Percentiles rank a stretch among this genome's conserved stretches.
phyloP scores from a whole-genome alignment of 768 basidiomycete genomes.

The Podaxis mareebaensis region DNA sequence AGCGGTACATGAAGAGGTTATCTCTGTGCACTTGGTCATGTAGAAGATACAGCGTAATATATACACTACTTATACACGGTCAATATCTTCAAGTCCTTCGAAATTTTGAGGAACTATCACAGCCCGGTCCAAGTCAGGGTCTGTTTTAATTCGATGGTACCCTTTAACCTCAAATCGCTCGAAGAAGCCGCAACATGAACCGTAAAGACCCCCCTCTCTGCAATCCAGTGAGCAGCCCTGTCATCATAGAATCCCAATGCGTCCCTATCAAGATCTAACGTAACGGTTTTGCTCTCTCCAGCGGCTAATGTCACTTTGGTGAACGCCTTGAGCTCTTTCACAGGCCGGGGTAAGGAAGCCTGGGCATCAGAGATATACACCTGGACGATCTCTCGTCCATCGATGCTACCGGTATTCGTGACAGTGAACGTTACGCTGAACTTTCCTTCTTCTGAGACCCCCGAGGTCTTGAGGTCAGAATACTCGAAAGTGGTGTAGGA shows the following conservation, averaged over 20 bases:
- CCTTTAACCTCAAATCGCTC: constrained; percentile 38
- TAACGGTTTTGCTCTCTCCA: constrained; percentile 41
- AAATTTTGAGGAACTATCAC: constrained; percentile 19
- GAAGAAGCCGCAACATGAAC: constrained; percentile 50
- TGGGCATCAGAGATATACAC: constrained; percentile 45
- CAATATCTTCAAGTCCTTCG: background rate
- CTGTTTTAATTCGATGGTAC: constrained; percentile 32
- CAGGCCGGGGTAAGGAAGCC: constrained; percentile 44
- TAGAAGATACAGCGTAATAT: background rate
- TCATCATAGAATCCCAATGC: constrained; percentile 54
- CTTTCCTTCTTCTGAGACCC: constrained; percentile 31
- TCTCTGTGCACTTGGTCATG: background rate
- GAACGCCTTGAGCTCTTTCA: constrained; percentile 49
- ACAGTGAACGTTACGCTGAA: constrained; percentile 46
- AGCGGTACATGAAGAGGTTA: background rate
- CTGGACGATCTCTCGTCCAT: constrained; percentile 50
- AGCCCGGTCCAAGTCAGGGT: constrained; percentile 45
- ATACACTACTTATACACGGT: background rate
- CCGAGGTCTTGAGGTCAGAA: constrained; percentile 36
- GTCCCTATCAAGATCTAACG: constrained; percentile 43
- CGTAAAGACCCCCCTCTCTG: constrained; percentile 46
- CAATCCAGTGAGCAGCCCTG: constrained; percentile 42
- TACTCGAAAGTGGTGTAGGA: constrained; percentile 63
- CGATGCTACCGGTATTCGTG: constrained; percentile 42
- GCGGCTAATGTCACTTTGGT: constrained; percentile 45